These are phyloP conservation scores for Stachybotrys chlorohalonatus DNA, from an alignment of 2,329 filamentous ascomycete genomes.

Conservation along the genomic window DNA sequence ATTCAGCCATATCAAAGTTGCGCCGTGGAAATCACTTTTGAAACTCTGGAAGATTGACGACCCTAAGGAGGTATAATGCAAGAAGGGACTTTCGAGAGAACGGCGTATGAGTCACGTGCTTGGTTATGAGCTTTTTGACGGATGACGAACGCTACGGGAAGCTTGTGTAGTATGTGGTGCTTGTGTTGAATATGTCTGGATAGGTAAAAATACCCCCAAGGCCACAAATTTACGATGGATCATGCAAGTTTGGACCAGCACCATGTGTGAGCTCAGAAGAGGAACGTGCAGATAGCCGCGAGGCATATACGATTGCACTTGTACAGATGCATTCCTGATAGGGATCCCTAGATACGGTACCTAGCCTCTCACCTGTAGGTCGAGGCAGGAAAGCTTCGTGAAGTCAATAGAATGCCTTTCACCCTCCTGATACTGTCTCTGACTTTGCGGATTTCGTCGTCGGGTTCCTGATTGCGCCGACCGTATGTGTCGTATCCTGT, in stretches of 20 bases:
- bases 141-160: no score
- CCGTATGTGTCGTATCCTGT: conserved; percentile 30
- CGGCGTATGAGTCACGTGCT: no score
- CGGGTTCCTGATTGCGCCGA: conserved; percentile 39
- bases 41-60: conserved; percentile 14
- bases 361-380: neutral
- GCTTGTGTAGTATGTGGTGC: no score
- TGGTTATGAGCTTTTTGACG: no score
- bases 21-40: conserved; percentile 32
- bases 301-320: neutral
- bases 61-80: conserved; percentile 7
- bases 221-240: no score
- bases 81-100: neutral
- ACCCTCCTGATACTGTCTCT: conserved; percentile 70
- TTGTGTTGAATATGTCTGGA: no score
- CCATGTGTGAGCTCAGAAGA: no score
- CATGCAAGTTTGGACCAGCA: neutral
- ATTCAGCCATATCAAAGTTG: conserved; percentile 39
- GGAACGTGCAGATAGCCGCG: neutral
- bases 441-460: conserved; percentile 64
- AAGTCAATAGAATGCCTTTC: conserved; percentile 69
- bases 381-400: conserved; percentile 59
- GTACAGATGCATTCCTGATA: no score
- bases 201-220: no score
- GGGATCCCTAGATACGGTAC: no score